phyloP scores from a whole-genome alignment of 805 yeast species.

The Yarrowia yakushimensis region DNA sequence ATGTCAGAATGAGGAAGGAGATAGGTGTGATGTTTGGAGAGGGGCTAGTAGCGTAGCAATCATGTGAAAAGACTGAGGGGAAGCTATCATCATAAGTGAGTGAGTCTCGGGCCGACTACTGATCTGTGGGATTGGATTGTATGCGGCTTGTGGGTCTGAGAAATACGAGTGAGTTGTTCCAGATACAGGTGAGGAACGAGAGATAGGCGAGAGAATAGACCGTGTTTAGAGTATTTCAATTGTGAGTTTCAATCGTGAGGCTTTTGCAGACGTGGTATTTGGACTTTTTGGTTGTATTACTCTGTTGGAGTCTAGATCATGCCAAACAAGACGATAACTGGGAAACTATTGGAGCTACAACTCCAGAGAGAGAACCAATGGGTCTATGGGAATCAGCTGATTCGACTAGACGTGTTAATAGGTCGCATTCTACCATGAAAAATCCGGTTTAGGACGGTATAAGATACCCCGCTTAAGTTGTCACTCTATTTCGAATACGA shows the following conservation, averaged over 20 bases:
- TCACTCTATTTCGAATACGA: conserved; percentile 11
- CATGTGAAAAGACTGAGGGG: background rate
- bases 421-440: background rate
- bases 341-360: background rate
- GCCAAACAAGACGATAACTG: background rate
- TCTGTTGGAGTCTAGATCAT: background rate
- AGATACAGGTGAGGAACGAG: background rate
- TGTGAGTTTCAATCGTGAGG: conserved; percentile 5
- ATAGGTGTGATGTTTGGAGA: background rate
- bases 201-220: background rate
- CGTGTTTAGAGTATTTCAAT: background rate
- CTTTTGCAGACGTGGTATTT: background rate
- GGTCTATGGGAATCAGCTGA: background rate
- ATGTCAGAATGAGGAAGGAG: background rate
- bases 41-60: background rate
- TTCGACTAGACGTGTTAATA: background rate
- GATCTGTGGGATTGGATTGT: background rate
- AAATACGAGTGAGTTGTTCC: background rate
- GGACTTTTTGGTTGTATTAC: background rate
- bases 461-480: conserved; percentile 4
- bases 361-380: background rate
- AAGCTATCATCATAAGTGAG: background rate
- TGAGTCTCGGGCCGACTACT: background rate
- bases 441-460: background rate
- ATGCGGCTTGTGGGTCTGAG: background rate